Conservation (phyloP, 2,329 filamentous ascomycete species). For the Verticillium longisporum region DNA sequence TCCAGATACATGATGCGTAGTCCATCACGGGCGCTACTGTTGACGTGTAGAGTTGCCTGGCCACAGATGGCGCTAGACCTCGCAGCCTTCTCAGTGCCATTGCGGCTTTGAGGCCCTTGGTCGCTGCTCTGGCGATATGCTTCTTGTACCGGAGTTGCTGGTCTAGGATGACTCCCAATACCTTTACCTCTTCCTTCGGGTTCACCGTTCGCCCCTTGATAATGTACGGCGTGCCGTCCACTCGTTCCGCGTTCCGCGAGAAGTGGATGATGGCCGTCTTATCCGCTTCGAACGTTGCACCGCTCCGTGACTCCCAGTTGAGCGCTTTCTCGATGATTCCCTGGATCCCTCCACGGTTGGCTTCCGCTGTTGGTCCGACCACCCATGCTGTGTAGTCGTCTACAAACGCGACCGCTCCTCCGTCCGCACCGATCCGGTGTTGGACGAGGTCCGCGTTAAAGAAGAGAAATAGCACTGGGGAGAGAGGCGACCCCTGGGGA, state of each 20-base stretch:
- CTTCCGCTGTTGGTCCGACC: neutral
- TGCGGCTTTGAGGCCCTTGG: conserved; percentile 8
- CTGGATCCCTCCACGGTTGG: conserved; percentile 12
- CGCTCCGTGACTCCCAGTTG: conserved; percentile 15
- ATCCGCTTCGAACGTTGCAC: conserved; percentile 16
- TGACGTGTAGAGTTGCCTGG: conserved; percentile 15
- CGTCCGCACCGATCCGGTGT: conserved; percentile 16
- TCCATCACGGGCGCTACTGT: conserved; percentile 16
- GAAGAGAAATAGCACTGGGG: conserved; percentile 26
- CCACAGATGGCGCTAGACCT: conserved; percentile 10
- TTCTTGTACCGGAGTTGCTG: conserved; percentile 6
- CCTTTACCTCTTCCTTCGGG: conserved; percentile 2
- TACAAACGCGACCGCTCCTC: conserved; percentile 15
- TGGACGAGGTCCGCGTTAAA: conserved; percentile 19
- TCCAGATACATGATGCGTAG: conserved; percentile 15
- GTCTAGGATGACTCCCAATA: conserved; percentile 14
- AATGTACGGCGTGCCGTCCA: neutral
- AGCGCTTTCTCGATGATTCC: conserved; percentile 14
- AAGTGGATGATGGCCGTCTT: conserved; percentile 16
- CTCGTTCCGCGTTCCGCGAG: neutral
- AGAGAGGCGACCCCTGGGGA: conserved; percentile 25
- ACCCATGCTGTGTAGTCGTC: neutral
- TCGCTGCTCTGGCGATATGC: conserved; percentile 6
- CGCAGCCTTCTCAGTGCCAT: conserved; percentile 7
- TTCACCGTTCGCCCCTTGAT: neutral